Base-by-base conservation (phyloP, 345 rosid species). In the Cardamine occulta region DNA sequence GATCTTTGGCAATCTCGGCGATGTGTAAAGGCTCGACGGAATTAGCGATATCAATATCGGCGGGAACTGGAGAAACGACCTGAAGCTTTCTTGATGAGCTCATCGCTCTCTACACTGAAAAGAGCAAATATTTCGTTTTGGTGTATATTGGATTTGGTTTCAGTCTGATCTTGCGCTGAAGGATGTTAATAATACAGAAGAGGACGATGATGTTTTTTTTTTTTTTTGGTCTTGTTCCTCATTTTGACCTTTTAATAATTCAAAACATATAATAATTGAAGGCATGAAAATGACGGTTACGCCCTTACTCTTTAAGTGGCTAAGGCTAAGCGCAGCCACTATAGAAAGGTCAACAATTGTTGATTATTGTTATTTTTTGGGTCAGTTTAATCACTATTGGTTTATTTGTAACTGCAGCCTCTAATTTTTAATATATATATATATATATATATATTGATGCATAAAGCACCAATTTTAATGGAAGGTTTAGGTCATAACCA, bases 21-120 rank as follows among this genome's bases (percentile, higher is more conserved):
- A 95, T 84, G 76, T 92, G 97, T 68, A 87, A 72, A 54, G 99
- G 97, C 75, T 87, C 91, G 15, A 90, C 89, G 19, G 96, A 89
- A 78, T 92, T 95, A 28, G 99, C 99, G 21, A 92, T 82, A 77
- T 95, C 99, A 48, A 92, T 89, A 74, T 95, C 99, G 4, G 99
- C 95, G 4, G 99, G 97, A 9, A 95, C 97, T 5, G 99, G 99
- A 12, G 97, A 88, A 51, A 63, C 79, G 63, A 92, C 97, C 80
- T 88, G 77, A 66, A 96, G 63, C 79, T 89, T 93, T 80, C 96
- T 82, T 26, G 89, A 69, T 4, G 91, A 57, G 67, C 82, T 85
- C 96, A 88, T 90, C 73, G 66, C 31, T 29, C 51, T 55, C 39
- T 47, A 47, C 10, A 47, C 21, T 47, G 51, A 47, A 47, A 47